Evolutionary conservation across 371 early-diverging fungal species (phyloP).

Genomic region (Syncephalastrum racemosum): DNA sequence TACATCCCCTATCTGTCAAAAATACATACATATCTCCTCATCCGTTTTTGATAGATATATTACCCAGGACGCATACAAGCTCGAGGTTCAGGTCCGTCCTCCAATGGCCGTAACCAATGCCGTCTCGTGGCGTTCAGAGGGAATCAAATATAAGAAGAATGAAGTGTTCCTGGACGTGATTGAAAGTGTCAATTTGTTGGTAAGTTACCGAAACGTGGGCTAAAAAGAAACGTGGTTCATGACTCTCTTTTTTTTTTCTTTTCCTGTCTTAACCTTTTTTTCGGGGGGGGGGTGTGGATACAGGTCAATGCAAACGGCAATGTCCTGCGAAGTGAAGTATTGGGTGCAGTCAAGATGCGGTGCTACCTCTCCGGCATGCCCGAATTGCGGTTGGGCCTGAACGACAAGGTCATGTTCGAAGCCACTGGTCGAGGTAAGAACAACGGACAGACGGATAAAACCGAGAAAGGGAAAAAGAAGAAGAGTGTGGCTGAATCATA

Average conservation of each 20-base stretch:
- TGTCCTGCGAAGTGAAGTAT: constrained; percentile 93
- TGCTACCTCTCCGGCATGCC: constrained; percentile 98
- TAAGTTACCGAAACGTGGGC: constrained; percentile 25
- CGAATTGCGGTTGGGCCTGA: constrained; percentile 95
- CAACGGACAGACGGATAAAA: neutral
- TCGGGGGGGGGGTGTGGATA: neutral
- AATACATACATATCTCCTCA: neutral
- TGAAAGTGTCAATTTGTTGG: constrained; percentile 95
- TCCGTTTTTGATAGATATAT: constrained; percentile 67
- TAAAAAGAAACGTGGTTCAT: neutral
- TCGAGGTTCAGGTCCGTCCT: constrained; percentile 87
- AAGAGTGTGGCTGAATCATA: neutral
- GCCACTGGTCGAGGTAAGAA: constrained; percentile 83
- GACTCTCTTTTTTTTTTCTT: neutral
- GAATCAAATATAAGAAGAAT: constrained; percentile 96
- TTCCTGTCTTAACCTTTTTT: neutral
- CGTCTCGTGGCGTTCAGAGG: constrained; percentile 97
- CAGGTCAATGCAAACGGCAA: constrained; percentile 90
- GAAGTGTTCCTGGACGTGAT: constrained; percentile 98
- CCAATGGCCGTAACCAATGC: constrained; percentile 98
- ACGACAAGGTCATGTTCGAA: constrained; percentile 98
- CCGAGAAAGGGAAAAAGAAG: neutral
- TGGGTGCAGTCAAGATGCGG: constrained; percentile 96
- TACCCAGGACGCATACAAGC: constrained; percentile 95
- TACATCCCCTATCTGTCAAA: neutral